A percentile compares a stretch with the other conserved stretches of the same genome.
Evolutionary conservation across 495 filamentous ascomycete genomes (phyloP).

Genomic region (Lasiosphaeria ovina): DNA sequence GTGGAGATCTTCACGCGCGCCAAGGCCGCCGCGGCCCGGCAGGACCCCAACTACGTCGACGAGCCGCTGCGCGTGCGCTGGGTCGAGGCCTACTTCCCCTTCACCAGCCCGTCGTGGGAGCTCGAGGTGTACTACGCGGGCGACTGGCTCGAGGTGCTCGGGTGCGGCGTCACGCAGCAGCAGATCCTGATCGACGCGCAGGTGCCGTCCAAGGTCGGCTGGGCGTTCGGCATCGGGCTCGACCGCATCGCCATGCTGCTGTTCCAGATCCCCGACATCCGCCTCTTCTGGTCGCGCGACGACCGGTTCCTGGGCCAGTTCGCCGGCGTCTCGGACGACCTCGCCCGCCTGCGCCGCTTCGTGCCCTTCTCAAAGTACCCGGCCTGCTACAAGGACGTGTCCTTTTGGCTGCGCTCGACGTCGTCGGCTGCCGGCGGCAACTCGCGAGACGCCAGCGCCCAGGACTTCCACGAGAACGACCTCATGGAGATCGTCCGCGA

Average conservation of each 20-base stretch:
- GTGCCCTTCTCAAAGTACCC: slow-evolving; percentile 87
- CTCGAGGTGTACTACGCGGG: slow-evolving; percentile 93
- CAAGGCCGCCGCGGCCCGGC: slow-evolving; percentile 59
- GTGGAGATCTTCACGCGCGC: slow-evolving; percentile 84
- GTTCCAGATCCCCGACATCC: slow-evolving; percentile 92
- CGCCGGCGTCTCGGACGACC: slow-evolving; percentile 48
- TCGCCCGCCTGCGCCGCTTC: slow-evolving; percentile 60
- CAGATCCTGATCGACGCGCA: slow-evolving; percentile 72
- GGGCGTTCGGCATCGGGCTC: slow-evolving; percentile 93
- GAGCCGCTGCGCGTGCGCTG: slow-evolving; percentile 83
- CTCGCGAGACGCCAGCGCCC: slow-evolving; percentile 31
- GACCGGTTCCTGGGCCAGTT: slow-evolving; percentile 82
- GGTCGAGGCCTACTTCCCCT: slow-evolving; percentile 97
- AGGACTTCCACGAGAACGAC: slow-evolving; percentile 86
- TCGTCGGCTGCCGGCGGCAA: slow-evolving; percentile 54
- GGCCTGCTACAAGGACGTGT: slow-evolving; percentile 81
- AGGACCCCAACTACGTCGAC: slow-evolving; percentile 42
- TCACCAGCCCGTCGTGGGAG: slow-evolving; percentile 93
- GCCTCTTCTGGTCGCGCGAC: slow-evolving; percentile 94
- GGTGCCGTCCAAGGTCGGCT: slow-evolving; percentile 73
- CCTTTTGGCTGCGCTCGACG: slow-evolving; percentile 78
- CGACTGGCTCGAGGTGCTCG: slow-evolving; percentile 91
- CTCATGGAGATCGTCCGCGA: slow-evolving; percentile 90
- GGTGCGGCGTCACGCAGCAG: slow-evolving; percentile 88
- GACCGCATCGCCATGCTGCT: slow-evolving; percentile 96